These are phyloP conservation scores for barrel medic (Medicago truncatula) DNA, from an alignment of 306 rosid genomes.

Conservation along the genomic window DNA sequence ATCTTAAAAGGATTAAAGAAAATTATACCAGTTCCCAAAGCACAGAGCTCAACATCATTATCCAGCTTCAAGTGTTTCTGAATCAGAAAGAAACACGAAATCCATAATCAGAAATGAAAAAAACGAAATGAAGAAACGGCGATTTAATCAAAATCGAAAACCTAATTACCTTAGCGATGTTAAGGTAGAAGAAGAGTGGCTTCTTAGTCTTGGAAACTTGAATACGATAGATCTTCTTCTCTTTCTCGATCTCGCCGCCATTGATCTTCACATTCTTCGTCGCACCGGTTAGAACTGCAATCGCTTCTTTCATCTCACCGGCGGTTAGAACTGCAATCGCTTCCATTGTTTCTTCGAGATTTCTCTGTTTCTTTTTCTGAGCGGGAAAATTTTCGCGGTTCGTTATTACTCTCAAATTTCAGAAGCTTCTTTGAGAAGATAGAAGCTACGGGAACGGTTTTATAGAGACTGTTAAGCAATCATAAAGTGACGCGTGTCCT, in stretches of 20 bases:
- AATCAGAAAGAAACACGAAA: constrained; percentile 38
- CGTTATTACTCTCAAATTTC: not conserved
- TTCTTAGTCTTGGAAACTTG: constrained; percentile 72
- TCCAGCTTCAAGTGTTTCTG: constrained; percentile 68
- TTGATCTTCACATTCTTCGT: constrained; percentile 14
- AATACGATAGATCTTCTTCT: constrained; percentile 50
- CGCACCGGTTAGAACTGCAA: not conserved
- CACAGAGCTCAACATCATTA: constrained; percentile 68
- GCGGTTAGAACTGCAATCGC: not conserved
- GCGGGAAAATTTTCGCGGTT: constrained; percentile 17
- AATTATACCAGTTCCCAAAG: constrained; percentile 67
- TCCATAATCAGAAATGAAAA: constrained; percentile 3
- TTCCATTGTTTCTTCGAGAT: constrained; percentile 9
- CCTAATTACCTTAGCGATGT: constrained; percentile 65
- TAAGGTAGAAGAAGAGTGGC: constrained; percentile 73
- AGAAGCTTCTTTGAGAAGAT: not conserved
- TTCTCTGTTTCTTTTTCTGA: not conserved
- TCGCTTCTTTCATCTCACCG: not conserved
- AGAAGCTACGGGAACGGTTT: not conserved
- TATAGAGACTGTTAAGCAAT: constrained; percentile 3
- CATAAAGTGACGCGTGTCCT: constrained; percentile 27
- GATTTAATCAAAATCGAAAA: not conserved
- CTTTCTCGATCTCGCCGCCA: constrained; percentile 31
- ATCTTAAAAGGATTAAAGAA: constrained; percentile 20
- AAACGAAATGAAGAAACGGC: not conserved